phyloP scores from a whole-genome alignment of 345 rosid genomes.

The Citrus maxima region DNA sequence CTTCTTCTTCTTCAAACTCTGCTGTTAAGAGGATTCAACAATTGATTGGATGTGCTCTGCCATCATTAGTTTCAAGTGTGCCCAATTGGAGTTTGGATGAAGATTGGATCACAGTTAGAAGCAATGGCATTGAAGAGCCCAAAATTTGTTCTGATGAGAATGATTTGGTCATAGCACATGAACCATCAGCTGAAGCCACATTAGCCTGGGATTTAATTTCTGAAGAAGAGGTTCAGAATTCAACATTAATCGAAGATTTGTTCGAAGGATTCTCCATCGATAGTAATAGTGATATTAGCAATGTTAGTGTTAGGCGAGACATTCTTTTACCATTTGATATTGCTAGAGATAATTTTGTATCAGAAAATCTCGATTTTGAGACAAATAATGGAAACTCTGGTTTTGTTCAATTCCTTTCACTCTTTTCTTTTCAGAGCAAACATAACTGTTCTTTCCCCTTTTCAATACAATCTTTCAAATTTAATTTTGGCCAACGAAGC shows the following conservation, averaged over 20 bases:
- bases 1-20: conserved; percentile 22
- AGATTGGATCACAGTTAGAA: conserved; percentile 76
- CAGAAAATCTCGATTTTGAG: conserved; percentile 21
- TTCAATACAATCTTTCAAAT: neutral
- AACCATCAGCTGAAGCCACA: conserved; percentile 12
- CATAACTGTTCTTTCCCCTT: neutral
- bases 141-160: conserved; percentile 21
- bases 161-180: conserved; percentile 22
- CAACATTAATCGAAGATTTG: conserved; percentile 34
- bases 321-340: neutral
- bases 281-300: conserved; percentile 5
- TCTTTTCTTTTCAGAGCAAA: neutral
- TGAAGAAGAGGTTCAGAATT: conserved; percentile 37
- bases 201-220: conserved; percentile 10
- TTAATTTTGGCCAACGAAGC: neutral
- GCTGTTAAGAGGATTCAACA: conserved; percentile 43
- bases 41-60: conserved; percentile 24
- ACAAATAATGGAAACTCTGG: conserved; percentile 16
- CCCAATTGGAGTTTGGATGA: conserved; percentile 38
- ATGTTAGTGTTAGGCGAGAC: neutral
- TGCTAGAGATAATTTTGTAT: conserved; percentile 33
- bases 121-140: conserved; percentile 28
- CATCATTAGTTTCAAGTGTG: conserved; percentile 2
- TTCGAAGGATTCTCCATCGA: conserved; percentile 29
- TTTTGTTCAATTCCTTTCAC: conserved; percentile 9